Evolutionary conservation across 805 yeast species (phyloP), one percentile per base, ranked within the genome.

Genomic region (Candida nemodendra): DNA sequence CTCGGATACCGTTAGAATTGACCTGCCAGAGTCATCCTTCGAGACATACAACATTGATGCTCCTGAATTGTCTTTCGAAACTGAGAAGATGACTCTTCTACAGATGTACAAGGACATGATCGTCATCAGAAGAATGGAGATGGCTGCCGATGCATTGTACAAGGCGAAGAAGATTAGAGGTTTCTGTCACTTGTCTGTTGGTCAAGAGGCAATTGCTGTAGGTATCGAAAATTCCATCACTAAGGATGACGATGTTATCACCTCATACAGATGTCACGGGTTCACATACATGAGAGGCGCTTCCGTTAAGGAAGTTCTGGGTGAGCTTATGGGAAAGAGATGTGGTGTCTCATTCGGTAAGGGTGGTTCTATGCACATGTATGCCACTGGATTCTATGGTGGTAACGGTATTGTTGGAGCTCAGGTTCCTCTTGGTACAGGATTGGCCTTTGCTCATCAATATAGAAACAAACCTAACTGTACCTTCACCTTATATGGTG

Each of bases 401-500:
- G 99, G 99, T 71, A 93, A 93, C 71, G 99, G 99, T 75, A 93
- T 93, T 66, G 99, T 93, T 39, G 99, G 99, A 65, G 99, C 98
- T 37, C 99, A 93, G 73, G 97, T 93, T 41, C 96, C 99, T 48
- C 77, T 93, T 56, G 99, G 99, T 64, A 88, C 96, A 39, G 99
- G 99, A 57, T 75, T 93, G 53, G 95, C 96, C n/a, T 93, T 90
- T 69, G 95, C 98, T 50, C 98, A 93, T 73, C 89, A 89, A 72
- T 93, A 93, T 75, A 79, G 78, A 64, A 79, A 80, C 60, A 89
- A 88, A 59, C 58, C 62, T 38, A 79, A 80, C 56, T 88, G 91
- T 60, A 78, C 95, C 43, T 91, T 89, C 68, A 70, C 95, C 42
- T 71, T 93, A 50, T 93, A 93, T 71, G 99, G 99, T 71, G 99